Evolutionary conservation across 2,329 filamentous ascomycete species (phyloP), one percentile per base, ranked within the genome.

Genomic region (Stemphylium vesicarium): DNA sequence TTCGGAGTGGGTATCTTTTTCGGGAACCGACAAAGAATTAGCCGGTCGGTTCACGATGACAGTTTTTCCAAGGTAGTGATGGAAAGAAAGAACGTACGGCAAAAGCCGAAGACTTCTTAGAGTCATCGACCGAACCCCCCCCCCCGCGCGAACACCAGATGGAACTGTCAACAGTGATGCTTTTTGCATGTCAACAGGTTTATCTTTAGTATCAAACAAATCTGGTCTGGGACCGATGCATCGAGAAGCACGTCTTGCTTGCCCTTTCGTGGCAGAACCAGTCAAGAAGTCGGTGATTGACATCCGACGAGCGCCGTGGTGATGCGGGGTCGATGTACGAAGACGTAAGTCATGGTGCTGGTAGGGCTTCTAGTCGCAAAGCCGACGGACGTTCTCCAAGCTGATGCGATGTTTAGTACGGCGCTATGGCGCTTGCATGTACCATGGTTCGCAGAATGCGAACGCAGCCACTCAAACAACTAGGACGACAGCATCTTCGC

Each of bases 371-470:
- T 37, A 50, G 51, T 44, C 33, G 39, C 46, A 42, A 36, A 41
- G 32, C 33, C 24, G 33, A 41, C 42, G 41, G 40, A n/a, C 36
- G 42, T 31, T 32, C 40, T 50, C 26, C 26, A 20, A 44, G 31
- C 24, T 37, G 36, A 39, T 33, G 29, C 26, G 12, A 22, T 32
- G 45, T 15, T 44, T 53, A 36, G 43, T 33, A 42, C 33, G 37
- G 43, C 32, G 43, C 43, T 41, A 56, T 53, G 22, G 42, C 49
- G 37, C 2, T 35, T 45, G 46, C 29, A 35, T 44, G 44, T 53
- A 54, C 51, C 51, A 42, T 55, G 46, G 52, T 55, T 55, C 52
- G 52, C 52, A 55, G 24, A 5, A 35, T 51, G 52, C 52, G 52
- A 55, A 55, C 52, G 40, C 47, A 55, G 35, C 52, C 52, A 50